These are phyloP conservation scores for Fomitopsis pulvina DNA, from an alignment of 768 basidiomycete genomes.

Conservation along the genomic window DNA sequence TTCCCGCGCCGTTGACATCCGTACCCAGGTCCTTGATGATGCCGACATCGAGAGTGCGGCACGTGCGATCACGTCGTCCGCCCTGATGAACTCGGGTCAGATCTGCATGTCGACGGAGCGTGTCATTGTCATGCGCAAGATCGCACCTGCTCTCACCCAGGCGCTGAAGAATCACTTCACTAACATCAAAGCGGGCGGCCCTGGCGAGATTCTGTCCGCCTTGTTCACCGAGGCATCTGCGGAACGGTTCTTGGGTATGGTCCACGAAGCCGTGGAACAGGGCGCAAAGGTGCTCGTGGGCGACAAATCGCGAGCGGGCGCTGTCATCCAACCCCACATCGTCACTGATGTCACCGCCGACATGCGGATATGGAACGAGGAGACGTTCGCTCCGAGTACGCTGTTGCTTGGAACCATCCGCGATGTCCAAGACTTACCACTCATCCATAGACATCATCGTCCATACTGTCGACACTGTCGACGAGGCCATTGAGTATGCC, in stretches of 20 bases:
- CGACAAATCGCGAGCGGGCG: conserved; percentile 31
- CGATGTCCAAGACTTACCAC: background rate
- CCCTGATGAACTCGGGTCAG: conserved; percentile 44
- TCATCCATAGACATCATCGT: conserved; percentile 36
- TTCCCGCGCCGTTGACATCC: background rate
- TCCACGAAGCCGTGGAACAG: conserved; percentile 34
- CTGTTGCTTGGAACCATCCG: background rate
- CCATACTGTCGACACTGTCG: conserved; percentile 38
- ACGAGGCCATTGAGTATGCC: conserved; percentile 50
- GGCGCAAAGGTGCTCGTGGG: conserved; percentile 42
- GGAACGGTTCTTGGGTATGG: conserved; percentile 35
- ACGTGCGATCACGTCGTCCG: conserved; percentile 38
- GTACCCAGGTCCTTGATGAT: conserved; percentile 38
- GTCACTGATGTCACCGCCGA: conserved; percentile 40
- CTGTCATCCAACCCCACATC: conserved; percentile 45
- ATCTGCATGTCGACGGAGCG: conserved; percentile 56
- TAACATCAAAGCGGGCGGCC: background rate
- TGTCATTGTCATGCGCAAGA: conserved; percentile 30
- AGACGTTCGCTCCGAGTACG: conserved; percentile 56
- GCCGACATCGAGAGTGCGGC: conserved; percentile 50
- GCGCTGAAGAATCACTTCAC: background rate
- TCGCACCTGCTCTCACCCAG: background rate
- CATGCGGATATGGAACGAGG: conserved; percentile 47
- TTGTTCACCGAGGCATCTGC: conserved; percentile 32
- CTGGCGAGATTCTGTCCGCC: background rate